A percentile compares a stretch with the other conserved stretches of the same genome.
These are phyloP conservation scores for Polysphondylium violaceum DNA, from an alignment of 78 protist genomes.

Conservation along the genomic window DNA sequence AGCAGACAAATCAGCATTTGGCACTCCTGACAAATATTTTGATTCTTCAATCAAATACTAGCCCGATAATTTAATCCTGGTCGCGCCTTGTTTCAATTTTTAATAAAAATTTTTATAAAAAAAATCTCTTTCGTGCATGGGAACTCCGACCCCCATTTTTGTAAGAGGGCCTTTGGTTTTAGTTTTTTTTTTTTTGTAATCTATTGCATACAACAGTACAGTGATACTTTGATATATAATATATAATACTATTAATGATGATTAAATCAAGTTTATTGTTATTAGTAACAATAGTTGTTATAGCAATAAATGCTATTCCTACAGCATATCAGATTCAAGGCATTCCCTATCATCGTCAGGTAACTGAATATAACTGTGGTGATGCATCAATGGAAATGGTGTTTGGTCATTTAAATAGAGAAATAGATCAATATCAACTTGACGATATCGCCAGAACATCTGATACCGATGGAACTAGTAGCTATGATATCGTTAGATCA, in stretches of 20 bases:
- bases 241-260: not conserved
- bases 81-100: too few relatives aligned
- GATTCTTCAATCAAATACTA: too few relatives aligned
- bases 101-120: not conserved
- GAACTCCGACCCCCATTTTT: too few relatives aligned
- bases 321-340: not conserved
- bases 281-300: not conserved
- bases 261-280: not conserved
- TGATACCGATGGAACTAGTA: slow-evolving; percentile 26
- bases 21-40: too few relatives aligned
- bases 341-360: slow-evolving; percentile 54
- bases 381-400: slow-evolving; percentile 69
- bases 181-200: not conserved
- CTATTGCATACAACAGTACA: not conserved
- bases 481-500: slow-evolving; percentile 46
- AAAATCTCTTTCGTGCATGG: too few relatives aligned
- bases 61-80: too few relatives aligned
- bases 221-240: not conserved
- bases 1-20: too few relatives aligned
- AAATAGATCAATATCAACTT: slow-evolving; percentile 7
- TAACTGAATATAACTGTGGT: slow-evolving; percentile 57
- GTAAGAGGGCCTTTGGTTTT: too few relatives aligned
- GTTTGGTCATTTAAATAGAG: not conserved
- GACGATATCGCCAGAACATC: slow-evolving; percentile 66
- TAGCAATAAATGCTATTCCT: slow-evolving; percentile 15